Evolutionary conservation across 2,329 filamentous ascomycete species (phyloP).

Genomic region (Stylonectria norvegica): DNA sequence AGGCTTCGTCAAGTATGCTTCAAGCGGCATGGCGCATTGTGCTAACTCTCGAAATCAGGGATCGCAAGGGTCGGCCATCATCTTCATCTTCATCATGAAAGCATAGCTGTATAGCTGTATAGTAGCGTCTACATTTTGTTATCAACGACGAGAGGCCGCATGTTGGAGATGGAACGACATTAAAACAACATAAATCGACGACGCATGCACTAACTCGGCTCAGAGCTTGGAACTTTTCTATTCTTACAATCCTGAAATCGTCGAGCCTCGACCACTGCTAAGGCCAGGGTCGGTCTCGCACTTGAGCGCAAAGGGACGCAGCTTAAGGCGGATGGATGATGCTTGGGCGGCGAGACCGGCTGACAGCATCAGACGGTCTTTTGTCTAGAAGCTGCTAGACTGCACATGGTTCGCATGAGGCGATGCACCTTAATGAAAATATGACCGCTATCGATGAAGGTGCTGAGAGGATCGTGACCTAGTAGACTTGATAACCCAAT

Average conservation of each 20-base stretch:
- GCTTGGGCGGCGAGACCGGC: slow-evolving; percentile 21
- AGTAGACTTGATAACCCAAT: too few species aligned
- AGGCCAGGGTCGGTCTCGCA: slow-evolving; percentile 9
- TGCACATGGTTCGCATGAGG: slow-evolving; percentile 20
- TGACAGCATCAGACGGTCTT: slow-evolving; percentile 19
- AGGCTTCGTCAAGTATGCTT: background rate
- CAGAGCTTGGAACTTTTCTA: slow-evolving; percentile 17
- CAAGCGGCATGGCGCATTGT: too few species aligned
- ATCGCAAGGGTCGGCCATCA: slow-evolving; percentile 28
- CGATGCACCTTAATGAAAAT: slow-evolving; percentile 29
- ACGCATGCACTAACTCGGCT: slow-evolving; percentile 16
- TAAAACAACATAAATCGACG: slow-evolving; percentile 12
- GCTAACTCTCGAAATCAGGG: slow-evolving; percentile 18
- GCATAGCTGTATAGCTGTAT: slow-evolving; percentile 22
- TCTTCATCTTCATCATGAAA: slow-evolving; percentile 21
- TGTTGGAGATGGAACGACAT: slow-evolving; percentile 10
- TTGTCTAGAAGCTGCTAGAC: slow-evolving; percentile 21
- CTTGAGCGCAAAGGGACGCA: slow-evolving; percentile 18
- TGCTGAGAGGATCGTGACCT: too few species aligned
- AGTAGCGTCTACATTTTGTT: slow-evolving; percentile 26
- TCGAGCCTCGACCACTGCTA: slow-evolving; percentile 11
- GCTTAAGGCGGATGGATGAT: slow-evolving; percentile 18
- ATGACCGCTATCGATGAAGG: slow-evolving; percentile 19
- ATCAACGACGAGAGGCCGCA: slow-evolving; percentile 11
- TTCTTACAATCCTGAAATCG: slow-evolving; percentile 21